Evolutionary conservation across 225 moss, liverwort and hornwort species (phyloP), one percentile per base, ranked within the genome.

Genomic region (Asterella californica): DNA sequence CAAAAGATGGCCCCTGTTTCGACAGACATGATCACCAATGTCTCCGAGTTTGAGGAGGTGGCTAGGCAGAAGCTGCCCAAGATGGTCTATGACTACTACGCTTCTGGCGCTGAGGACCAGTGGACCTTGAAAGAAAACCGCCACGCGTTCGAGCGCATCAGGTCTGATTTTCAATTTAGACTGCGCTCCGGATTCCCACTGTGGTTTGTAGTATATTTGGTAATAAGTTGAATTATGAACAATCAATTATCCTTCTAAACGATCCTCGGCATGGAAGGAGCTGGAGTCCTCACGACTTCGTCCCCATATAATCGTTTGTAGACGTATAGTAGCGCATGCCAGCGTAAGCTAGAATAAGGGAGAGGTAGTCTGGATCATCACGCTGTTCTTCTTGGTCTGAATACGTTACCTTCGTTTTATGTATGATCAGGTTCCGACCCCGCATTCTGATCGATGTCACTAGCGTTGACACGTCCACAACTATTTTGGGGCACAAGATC

Each of bases 21-120:
- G n/a, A 8, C 61, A 8, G 5, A 2, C 47, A 30, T 47, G 15
- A 72, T 87, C 17, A 87, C 87, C 21, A 87, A 87, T 71, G 87
- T 87, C 15, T 37, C 0, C 60, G 96, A 97, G 84, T 94, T 79
- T 62, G 94, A 94, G 82, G 80, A 48, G 42, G 81, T 94, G 80
- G 96, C 96, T 53, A 90, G 90, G 92, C 74, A 27, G 45, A 93
- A 91, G 83, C 78, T 97, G 80, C 85, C 96, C 19, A 93, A 94
- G 84, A 94, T 94, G 96, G 85, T 77, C 0, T 94, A 82, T 77
- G 93, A 94, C 65, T 97, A 86, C 81, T 93, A 91, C 75, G 91
- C 94, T 15, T 84, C 91, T 19, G 96, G 96, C 17, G 93, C 94
- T 29, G 96, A 97, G 80, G 94, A 97, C 59, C 85, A 94, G 57